phyloP scores from a whole-genome alignment of 257 asterid genomes.

The Prunella vulgaris region DNA sequence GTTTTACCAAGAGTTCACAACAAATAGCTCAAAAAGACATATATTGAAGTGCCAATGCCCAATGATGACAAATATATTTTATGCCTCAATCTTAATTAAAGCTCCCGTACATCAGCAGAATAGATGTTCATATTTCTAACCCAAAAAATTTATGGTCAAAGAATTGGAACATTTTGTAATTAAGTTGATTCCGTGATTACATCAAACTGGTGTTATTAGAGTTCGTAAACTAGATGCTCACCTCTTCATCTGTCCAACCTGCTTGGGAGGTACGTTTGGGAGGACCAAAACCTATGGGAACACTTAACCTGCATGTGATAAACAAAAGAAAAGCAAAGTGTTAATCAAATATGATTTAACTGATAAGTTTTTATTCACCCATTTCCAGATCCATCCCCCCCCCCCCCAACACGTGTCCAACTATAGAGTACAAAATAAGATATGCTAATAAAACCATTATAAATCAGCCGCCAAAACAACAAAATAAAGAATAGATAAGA shows the following conservation, averaged over 20 bases:
- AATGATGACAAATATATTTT: neutral
- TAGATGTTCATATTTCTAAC: neutral
- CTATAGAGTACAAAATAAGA: neutral
- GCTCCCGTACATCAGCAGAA: neutral
- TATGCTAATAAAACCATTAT: neutral
- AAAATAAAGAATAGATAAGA: neutral
- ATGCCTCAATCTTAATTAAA: neutral
- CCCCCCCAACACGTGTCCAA: neutral
- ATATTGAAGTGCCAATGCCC: neutral
- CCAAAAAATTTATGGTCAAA: neutral
- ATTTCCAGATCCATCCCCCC: neutral
- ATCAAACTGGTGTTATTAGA: neutral
- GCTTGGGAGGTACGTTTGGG: slow-evolving; percentile 77
- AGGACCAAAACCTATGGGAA: slow-evolving; percentile 33
- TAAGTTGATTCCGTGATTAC: neutral
- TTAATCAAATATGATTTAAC: neutral
- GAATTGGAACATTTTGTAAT: neutral
- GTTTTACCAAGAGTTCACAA: too few relatives aligned
- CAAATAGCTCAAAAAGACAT: neutral
- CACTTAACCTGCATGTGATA: slow-evolving; percentile 30
- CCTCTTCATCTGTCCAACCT: slow-evolving; percentile 94
- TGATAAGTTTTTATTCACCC: neutral
- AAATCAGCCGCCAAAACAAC: neutral
- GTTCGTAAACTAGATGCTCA: slow-evolving; percentile 18
- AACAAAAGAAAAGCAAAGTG: neutral